A percentile compares a stretch with the other conserved stretches of the same genome.
Evolutionary conservation across 495 filamentous ascomycete species (phyloP).

Genomic region (Talaromyces thailandensis): DNA sequence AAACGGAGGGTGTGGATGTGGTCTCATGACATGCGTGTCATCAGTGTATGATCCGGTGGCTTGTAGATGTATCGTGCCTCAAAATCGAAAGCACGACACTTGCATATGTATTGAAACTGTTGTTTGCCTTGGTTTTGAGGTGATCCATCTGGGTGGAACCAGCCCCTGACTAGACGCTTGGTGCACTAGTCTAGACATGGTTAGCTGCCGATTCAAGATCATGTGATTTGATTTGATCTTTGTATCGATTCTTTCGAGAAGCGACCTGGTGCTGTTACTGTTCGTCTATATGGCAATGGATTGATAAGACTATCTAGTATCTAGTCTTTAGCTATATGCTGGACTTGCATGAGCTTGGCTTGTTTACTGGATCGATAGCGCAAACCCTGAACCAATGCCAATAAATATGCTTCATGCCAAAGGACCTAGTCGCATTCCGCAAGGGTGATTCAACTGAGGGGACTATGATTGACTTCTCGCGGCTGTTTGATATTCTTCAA

Average conservation of each 20-base stretch:
- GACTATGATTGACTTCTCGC: not conserved
- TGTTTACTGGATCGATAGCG: not conserved
- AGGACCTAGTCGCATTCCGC: not conserved
- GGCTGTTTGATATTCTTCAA: not conserved
- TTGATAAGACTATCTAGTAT: too few relatives aligned
- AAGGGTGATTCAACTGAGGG: not conserved
- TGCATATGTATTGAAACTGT: not conserved
- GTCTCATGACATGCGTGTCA: not conserved
- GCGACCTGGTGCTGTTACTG: not conserved
- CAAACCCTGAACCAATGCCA: not conserved
- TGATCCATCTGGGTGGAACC: not conserved
- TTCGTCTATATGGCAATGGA: not conserved
- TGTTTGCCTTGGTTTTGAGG: not conserved
- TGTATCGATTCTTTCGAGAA: not conserved
- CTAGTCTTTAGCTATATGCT: too few relatives aligned
- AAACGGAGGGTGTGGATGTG: not conserved
- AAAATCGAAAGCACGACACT: not conserved
- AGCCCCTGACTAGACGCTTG: not conserved
- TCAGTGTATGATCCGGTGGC: not conserved
- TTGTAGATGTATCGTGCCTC: not conserved
- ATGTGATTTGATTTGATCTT: not conserved
- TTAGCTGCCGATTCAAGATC: not conserved
- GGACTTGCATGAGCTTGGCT: not conserved
- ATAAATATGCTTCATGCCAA: not conserved
- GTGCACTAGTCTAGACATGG: not conserved